These are phyloP conservation scores for Austroboletus niveus DNA, from an alignment of 1,284 basidiomycete species.

Conservation along the genomic window DNA sequence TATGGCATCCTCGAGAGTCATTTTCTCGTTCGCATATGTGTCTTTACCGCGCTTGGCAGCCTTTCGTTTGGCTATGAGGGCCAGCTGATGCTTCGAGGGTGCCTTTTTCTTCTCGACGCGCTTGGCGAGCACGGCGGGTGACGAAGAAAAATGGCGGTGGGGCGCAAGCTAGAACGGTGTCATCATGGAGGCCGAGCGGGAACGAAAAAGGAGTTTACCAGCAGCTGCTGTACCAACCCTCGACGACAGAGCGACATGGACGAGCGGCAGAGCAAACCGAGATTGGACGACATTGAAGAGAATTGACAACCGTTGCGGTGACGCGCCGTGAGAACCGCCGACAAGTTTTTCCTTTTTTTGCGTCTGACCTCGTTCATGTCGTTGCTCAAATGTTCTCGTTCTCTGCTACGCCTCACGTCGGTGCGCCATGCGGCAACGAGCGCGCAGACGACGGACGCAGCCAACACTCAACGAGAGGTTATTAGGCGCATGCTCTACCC, in stretches of 20 bases:
- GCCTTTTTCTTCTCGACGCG: conserved; percentile 50
- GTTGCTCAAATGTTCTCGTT: conserved; percentile 18
- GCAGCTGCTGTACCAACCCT: neutral
- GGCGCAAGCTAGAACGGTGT: neutral
- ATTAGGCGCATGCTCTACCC: conserved; percentile 82
- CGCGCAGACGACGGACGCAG: conserved; percentile 21
- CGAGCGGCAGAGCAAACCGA: conserved; percentile 19
- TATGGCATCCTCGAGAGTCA: conserved; percentile 63
- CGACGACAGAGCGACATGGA: conserved; percentile 1
- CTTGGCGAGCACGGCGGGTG: conserved; percentile 42
- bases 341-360: neutral
- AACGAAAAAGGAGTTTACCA: neutral
- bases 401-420: conserved; percentile 32
- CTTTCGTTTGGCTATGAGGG: conserved; percentile 45
- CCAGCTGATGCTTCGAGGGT: conserved; percentile 63
- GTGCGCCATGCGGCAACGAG: conserved; percentile 39
- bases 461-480: conserved; percentile 67
- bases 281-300: conserved; percentile 19
- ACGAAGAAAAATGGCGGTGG: conserved; percentile 51
- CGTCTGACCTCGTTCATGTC: conserved; percentile 14
- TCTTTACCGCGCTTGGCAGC: conserved; percentile 35
- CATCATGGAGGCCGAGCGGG: neutral
- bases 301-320: neutral
- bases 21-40: conserved; percentile 58
- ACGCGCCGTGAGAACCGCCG: conserved; percentile 27